Percentiles rank a stretch among this genome's conserved stretches.
Evolutionary conservation across 2,329 filamentous ascomycete genomes (phyloP).

Genomic region (Clarireedia monteithiana): DNA sequence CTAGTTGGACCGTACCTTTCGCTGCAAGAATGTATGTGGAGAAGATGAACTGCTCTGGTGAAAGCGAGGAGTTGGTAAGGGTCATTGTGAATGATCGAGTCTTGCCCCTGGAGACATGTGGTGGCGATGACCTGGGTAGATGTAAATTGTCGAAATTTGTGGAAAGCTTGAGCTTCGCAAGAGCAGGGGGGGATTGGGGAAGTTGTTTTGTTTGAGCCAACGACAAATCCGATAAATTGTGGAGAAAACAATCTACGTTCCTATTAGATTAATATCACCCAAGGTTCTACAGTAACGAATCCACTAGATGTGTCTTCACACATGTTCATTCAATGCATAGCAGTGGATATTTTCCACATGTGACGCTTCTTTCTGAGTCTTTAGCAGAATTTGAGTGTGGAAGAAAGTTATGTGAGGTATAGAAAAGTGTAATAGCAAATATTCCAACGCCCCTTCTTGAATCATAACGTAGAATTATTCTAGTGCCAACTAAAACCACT

Average conservation of each 20-base stretch:
- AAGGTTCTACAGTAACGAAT: not conserved
- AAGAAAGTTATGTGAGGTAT: not conserved
- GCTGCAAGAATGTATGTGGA: slow-evolving; percentile 76
- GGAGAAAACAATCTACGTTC: not conserved
- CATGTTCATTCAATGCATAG: too few species aligned
- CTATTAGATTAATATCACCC: not conserved
- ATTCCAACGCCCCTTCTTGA: slow-evolving; percentile 4
- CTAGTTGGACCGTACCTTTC: slow-evolving; percentile 77
- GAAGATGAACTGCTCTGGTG: slow-evolving; percentile 62
- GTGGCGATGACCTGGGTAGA: slow-evolving; percentile 59
- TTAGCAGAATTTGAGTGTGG: not conserved
- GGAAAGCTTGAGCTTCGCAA: slow-evolving; percentile 66
- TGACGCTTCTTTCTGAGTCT: not conserved
- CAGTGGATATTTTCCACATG: too few species aligned
- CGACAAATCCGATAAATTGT: not conserved
- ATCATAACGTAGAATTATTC: not conserved
- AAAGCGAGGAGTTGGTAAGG: slow-evolving; percentile 64
- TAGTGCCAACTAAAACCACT: not conserved
- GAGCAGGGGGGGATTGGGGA: slow-evolving; percentile 64
- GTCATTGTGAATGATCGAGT: slow-evolving; percentile 81
- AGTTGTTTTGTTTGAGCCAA: slow-evolving; percentile 42
- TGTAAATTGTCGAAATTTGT: slow-evolving; percentile 67
- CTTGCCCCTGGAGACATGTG: slow-evolving; percentile 62
- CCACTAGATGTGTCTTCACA: too few species aligned
- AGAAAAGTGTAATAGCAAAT: not conserved